These are phyloP conservation scores for Malassezia nana DNA, from an alignment of 1,284 basidiomycete species.

Conservation along the genomic window DNA sequence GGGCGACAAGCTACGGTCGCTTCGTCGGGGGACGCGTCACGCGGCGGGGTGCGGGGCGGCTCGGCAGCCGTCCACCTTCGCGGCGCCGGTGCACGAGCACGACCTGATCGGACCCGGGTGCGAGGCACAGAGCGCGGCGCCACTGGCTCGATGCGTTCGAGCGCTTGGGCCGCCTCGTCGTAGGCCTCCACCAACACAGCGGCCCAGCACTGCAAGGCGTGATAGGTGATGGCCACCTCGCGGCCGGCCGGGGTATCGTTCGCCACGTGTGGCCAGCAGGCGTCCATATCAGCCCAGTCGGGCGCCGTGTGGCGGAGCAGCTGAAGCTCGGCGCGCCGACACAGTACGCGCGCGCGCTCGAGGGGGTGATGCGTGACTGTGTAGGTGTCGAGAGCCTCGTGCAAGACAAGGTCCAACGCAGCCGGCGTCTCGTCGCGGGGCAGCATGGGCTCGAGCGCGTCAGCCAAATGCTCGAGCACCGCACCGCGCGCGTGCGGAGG, in stretches of 20 bases:
- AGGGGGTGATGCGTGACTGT: constrained; percentile 16
- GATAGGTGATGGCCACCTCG: background rate
- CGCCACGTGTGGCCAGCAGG: too few species aligned
- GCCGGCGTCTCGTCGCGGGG: constrained; percentile 21
- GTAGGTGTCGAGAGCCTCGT: constrained; percentile 19
- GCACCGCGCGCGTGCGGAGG: constrained; percentile 11
- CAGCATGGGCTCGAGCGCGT: constrained; percentile 20
- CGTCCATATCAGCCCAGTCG: background rate
- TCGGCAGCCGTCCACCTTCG: background rate
- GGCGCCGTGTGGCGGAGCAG: constrained; percentile 7
- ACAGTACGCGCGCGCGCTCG: constrained; percentile 22
- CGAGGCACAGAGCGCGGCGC: background rate
- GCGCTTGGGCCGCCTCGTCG: background rate
- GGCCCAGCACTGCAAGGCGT: background rate
- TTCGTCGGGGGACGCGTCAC: background rate
- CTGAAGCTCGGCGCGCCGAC: constrained; percentile 22
- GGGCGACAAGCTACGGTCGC: too few species aligned
- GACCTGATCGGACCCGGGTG: background rate
- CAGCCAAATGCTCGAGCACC: constrained; percentile 23
- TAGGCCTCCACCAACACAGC: background rate
- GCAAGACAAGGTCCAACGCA: constrained; percentile 18
- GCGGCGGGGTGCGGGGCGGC: background rate
- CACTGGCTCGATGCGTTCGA: background rate
- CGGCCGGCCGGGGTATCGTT: background rate
- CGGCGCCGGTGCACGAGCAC: background rate